Conservation (phyloP, 805 yeast genomes). For the Nakazawaea laoshanensis region DNA sequence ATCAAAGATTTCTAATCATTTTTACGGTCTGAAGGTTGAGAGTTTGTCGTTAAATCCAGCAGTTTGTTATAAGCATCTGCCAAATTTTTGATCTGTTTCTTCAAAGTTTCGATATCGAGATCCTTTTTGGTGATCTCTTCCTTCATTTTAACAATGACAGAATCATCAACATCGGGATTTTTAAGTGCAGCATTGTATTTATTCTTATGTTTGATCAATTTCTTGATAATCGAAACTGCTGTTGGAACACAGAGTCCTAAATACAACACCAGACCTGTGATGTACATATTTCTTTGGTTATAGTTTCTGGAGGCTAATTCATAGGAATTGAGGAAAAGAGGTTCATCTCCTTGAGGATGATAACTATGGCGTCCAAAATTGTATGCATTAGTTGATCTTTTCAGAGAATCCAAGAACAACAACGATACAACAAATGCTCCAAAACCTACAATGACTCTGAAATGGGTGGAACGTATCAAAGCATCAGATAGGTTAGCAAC, state of each 20-base stretch:
- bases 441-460: conserved; percentile 33
- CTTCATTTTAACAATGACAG: conserved; percentile 22
- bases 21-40: conserved; percentile 6
- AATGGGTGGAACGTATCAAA: conserved; percentile 25
- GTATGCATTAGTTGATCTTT: conserved; percentile 8
- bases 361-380: conserved; percentile 1
- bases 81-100: conserved; percentile 33
- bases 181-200: conserved; percentile 15
- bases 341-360: conserved; percentile 4
- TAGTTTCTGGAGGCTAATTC: conserved; percentile 43
- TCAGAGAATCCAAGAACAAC: conserved; percentile 39
- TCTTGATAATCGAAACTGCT: conserved; percentile 32
- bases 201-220: conserved; percentile 30
- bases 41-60: conserved; percentile 13
- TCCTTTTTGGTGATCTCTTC: conserved; percentile 26
- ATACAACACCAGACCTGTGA: conserved; percentile 46
- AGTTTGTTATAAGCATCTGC: conserved; percentile 32
- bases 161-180: conserved; percentile 20
- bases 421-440: conserved; percentile 27
- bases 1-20: conserved; percentile 20
- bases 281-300: conserved; percentile 48
- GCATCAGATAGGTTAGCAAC: conserved; percentile 24
- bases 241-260: conserved; percentile 36
- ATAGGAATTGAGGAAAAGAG: conserved; percentile 21
- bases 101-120: conserved; percentile 29